Evolutionary conservation across 2,329 filamentous ascomycete genomes (phyloP), one percentile per base, ranked within the genome.

Genomic region (Rhynchosporium agropyri): DNA sequence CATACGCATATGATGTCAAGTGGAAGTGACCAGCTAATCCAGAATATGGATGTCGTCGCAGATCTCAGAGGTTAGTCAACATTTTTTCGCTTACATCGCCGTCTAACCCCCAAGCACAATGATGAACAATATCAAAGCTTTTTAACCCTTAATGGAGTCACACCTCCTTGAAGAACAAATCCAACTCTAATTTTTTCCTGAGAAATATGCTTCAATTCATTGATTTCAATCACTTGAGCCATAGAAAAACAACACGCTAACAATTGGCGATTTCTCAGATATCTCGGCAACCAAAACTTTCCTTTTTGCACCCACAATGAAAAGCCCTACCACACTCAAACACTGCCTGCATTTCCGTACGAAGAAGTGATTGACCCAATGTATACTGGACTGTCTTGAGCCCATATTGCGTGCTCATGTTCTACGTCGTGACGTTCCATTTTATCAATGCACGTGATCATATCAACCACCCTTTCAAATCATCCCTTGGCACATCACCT

Each of bases 181-280:
- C 72, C 75, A 77, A 75, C 20, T 77, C 74, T 76, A 77, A 77
- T 77, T 77, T 76, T 76, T 76, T 76, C 73, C 73, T 76, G 74
- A 76, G 55, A 20, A 20, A 20, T 20, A 20, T 20, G 20, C 20
- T 54, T 63, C 33, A 36, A 5, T 53, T 42, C 15, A 49, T 58
- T 61, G 59, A 49, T 49, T 3, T 56, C 15, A 43, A 61, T 53
- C 45, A 67, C 13, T 58, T 78, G 67, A 86, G 82, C 84, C 85
- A 85, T 84, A 81, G 77, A 80, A 74, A 79, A 78, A 20, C 31
- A 76, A 74, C 73, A 73, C 72, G 73, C 80, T 85, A 81, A 85
- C 84, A 83, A 85, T 77, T n/a, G 3, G 42, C 13, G 76, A 71
- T 69, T 75, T 73, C 5, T 79, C 75, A 80, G 78, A 83, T 82